Evolutionary conservation across 2,329 filamentous ascomycete species (phyloP), one percentile per base, ranked within the genome.

Genomic region (Epichloe glyceriae): DNA sequence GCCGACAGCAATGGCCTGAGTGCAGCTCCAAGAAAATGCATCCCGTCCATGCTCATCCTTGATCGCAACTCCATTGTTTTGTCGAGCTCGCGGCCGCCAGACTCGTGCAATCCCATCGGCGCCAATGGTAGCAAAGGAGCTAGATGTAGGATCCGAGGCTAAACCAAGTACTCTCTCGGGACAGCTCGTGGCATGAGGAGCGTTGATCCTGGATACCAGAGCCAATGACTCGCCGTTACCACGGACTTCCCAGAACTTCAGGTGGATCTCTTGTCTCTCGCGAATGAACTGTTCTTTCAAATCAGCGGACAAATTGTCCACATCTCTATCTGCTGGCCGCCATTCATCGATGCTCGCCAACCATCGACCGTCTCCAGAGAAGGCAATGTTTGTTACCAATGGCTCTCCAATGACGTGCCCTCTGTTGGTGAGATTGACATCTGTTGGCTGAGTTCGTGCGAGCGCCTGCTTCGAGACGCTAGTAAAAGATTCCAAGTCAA

Each of bases 321-420:
- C 67, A 61, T 96, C 89, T 53, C 78, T 72, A 12, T 71, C 69
- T 10, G 86, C 80, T 1, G 89, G 89, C 48, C 78, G 76, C 93
- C 93, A 98, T 61, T 90, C 86, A 63, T 98, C 93, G 1, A 95
- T 79, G 1, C 88, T 96, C 4, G 86, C 90, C 52, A 98, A 76
- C 90, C 91, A 97, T 56, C 81, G 76, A 17, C 91, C 91, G 61
- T 97, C 85, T 47, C 77, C 72, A 42, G 86, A 91, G 57, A 93
- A 80, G 42, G 83, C 78, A 47, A 97, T 71, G 51, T 85, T 79
- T 6, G 79, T 84, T 45, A 95, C 78, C 54, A 85, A 79, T 0
- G 93, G 91, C 58, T 95, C 86, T 14, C 80, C 75, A 47, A 97
- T 80, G 4, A 78, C 75, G 48, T 79, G 76, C 5, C 86, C 82